phyloP scores from a whole-genome alignment of 23 red algal genomes.

The Gracilaria gracilis region DNA sequence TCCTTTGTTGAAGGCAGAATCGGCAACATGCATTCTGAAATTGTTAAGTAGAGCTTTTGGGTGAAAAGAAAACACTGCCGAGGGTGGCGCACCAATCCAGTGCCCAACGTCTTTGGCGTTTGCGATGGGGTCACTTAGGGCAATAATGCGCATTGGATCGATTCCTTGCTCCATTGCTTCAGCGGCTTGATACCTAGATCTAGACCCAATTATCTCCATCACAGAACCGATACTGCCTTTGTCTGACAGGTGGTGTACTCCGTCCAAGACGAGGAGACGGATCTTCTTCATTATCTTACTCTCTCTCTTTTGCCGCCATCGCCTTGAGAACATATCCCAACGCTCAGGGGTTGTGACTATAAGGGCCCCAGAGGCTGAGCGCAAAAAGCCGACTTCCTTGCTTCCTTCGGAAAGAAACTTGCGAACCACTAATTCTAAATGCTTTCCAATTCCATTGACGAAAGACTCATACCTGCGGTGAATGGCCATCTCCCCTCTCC shows the following conservation, averaged over 20 bases:
- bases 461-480: conserved; percentile 20
- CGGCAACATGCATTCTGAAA: conserved; percentile 58
- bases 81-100: conserved; percentile 81
- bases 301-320: conserved; percentile 82
- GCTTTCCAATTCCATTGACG: conserved; percentile 17
- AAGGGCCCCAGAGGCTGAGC: conserved; percentile 43
- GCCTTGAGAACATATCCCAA: conserved; percentile 88
- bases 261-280: conserved; percentile 77
- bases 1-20: conserved; percentile 19
- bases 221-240: conserved; percentile 37
- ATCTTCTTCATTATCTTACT: conserved; percentile 43
- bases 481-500: conserved; percentile 33
- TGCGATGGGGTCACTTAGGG: conserved; percentile 66
- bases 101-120: conserved; percentile 79
- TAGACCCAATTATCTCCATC: conserved; percentile 71
- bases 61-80: conserved; percentile 81
- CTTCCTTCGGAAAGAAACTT: conserved; percentile 24
- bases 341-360: conserved; percentile 68
- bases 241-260: conserved; percentile 77
- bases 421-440: conserved; percentile 25
- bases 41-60: conserved; percentile 52
- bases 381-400: conserved; percentile 45
- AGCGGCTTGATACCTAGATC: conserved; percentile 66
- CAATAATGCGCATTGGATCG: conserved; percentile 71
- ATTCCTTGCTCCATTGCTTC: conserved; percentile 33